Conservation (phyloP, 2,329 filamentous ascomycete genomes). For the Aureobasidium sp. region DNA sequence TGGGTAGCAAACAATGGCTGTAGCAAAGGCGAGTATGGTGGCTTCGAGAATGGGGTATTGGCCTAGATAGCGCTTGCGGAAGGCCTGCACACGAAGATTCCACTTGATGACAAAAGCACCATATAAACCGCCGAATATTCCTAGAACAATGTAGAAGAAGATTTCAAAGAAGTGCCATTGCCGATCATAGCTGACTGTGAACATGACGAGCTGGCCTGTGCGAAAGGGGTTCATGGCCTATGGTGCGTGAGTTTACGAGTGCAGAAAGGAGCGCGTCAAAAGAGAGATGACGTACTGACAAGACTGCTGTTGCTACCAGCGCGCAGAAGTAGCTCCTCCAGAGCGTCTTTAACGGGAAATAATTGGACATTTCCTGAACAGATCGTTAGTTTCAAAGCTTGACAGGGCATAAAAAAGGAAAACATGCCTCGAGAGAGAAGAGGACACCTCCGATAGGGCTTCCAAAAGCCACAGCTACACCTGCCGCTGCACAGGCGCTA, state of each 20-base stretch:
- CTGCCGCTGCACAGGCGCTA: slow-evolving; percentile 88
- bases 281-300: slow-evolving; percentile 51
- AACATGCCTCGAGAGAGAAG: slow-evolving; percentile 70
- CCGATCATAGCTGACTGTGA: slow-evolving; percentile 91
- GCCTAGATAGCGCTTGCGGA: slow-evolving; percentile 84
- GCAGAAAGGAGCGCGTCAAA: neutral
- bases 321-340: slow-evolving; percentile 99
- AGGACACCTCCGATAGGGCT: slow-evolving; percentile 94
- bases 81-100: slow-evolving; percentile 85
- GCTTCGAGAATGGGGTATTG: slow-evolving; percentile 82
- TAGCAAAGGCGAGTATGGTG: slow-evolving; percentile 71
- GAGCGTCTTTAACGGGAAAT: slow-evolving; percentile 94
- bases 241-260: neutral
- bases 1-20: slow-evolving; percentile 90
- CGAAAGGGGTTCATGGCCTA: slow-evolving; percentile 93
- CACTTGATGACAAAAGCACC: slow-evolving; percentile 97
- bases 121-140: slow-evolving; percentile 88
- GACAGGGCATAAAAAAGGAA: slow-evolving; percentile 16
- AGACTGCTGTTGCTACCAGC: slow-evolving; percentile 82
- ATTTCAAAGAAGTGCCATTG: slow-evolving; percentile 98
- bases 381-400: slow-evolving; percentile 10
- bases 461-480: slow-evolving; percentile 93
- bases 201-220: slow-evolving; percentile 98
- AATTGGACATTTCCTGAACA: slow-evolving; percentile 76
- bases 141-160: slow-evolving; percentile 84